Conservation (phyloP, 148 eudicot genomes). For the Vaccinium vitisidaea region DNA sequence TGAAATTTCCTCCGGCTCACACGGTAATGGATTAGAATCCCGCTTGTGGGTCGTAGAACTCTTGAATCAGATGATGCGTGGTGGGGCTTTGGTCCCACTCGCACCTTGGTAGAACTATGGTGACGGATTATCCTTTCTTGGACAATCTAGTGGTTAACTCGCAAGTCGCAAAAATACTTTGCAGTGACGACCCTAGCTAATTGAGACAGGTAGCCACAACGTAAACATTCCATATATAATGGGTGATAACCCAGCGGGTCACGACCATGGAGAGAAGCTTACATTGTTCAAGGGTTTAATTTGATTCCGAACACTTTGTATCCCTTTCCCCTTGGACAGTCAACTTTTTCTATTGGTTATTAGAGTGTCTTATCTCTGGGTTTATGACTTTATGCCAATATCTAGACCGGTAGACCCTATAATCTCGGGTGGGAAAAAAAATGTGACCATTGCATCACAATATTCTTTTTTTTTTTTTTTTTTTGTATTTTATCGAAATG, state of each 20-base stretch:
- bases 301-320: background rate
- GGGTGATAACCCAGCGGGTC: background rate
- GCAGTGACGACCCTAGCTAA: background rate
- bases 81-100: background rate
- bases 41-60: too few relatives aligned
- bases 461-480: too few relatives aligned
- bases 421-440: background rate
- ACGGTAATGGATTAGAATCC: background rate
- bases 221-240: too few relatives aligned
- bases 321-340: background rate
- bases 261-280: background rate
- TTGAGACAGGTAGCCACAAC: background rate
- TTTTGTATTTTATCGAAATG: too few relatives aligned
- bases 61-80: background rate
- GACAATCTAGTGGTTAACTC: background rate
- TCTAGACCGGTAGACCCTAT: too few relatives aligned
- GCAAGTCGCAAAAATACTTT: background rate
- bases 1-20: background rate
- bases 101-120: background rate
- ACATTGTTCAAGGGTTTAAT: background rate
- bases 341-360: background rate
- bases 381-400: background rate
- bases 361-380: background rate
- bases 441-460: too few relatives aligned
- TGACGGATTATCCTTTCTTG: background rate